Base-by-base conservation (phyloP, 2,329 filamentous ascomycete genomes). In the Fusarium pseudoanthophilum region DNA sequence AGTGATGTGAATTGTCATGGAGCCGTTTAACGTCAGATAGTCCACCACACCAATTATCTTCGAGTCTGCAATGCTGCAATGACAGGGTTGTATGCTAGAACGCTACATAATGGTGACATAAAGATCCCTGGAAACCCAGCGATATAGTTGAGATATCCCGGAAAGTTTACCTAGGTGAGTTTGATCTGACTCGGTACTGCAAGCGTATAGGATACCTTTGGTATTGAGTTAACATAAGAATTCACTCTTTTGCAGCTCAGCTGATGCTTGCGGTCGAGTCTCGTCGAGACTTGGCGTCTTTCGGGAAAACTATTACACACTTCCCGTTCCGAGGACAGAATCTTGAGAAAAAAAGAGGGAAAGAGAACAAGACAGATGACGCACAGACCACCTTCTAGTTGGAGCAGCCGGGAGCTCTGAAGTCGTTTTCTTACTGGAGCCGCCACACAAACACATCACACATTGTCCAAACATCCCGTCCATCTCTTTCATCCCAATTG, bases 261-360 rank as follows among this genome's bases (percentile, higher is more conserved):
- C 32, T 32, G 40, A 58, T 51, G 24, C 26, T 51, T 69, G 21
- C 53, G 65, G 30, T 48, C 34, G 30, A 45, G 16, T 58, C 42
- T 42, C 42, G n/a, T 34, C 42, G 24, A 15, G 45, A 61, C 55
- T 61, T 57, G 69, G 59, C 71, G 39, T 67, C 36, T 30, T 48
- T 70, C 69, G 72, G 72, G 72, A 71, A 75, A 75, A 75, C 62
- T 64, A 57, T 65, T 52, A 58, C 64, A 53, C 72, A 53, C 64
- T 72, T 70, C 58, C 65, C 58, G 60, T 60, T 67, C 68, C 68
- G 72, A 55, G 40, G 36, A 30, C 20, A 64, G 37, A 48, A 73
- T 70, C 49, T 42, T 62, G 28, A 26, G 64, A 49, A 56, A 53
- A 34, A 34, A 34, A 58, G 32, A 58, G 32, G 24, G 40, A 34